Evolutionary conservation across 352 stramenopile species (phyloP).

Genomic region (Globisporangium spinosum): DNA sequence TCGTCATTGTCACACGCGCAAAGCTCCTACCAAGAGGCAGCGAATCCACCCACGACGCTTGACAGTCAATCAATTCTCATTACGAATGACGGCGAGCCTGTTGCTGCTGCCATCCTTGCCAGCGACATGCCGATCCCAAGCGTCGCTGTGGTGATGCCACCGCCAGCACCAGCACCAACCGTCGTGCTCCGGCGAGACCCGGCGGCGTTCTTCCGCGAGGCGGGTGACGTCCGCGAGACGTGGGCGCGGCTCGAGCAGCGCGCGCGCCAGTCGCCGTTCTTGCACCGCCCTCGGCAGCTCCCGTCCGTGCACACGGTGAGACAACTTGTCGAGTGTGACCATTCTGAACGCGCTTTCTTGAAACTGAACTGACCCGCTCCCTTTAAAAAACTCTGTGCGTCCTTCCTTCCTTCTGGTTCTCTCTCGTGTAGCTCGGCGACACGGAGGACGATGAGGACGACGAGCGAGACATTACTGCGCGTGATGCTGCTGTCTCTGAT

Average conservation of each 20-base stretch:
- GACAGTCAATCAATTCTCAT: neutral
- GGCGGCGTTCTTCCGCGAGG: slow-evolving; percentile 32
- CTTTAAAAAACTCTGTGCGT: neutral
- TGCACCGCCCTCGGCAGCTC: slow-evolving; percentile 41
- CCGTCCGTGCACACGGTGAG: slow-evolving; percentile 39
- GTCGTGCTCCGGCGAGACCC: slow-evolving; percentile 6
- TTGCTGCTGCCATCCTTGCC: neutral
- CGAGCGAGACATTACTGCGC: neutral
- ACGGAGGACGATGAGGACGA: slow-evolving; percentile 5
- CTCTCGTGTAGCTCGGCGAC: slow-evolving; percentile 15
- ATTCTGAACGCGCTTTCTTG: slow-evolving; percentile 7
- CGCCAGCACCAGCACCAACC: neutral
- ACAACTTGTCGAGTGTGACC: slow-evolving; percentile 13
- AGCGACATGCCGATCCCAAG: neutral
- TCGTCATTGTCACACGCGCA: neutral
- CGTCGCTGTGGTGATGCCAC: neutral
- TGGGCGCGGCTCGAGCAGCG: slow-evolving; percentile 63
- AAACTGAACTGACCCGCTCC: neutral
- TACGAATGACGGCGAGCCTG: neutral
- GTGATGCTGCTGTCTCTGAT: neutral
- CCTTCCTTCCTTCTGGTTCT: neutral
- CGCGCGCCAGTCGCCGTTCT: slow-evolving; percentile 38
- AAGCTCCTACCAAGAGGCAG: neutral
- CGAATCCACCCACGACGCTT: neutral
- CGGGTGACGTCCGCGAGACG: slow-evolving; percentile 46